Conservation (phyloP, 208 protist species). For the Phytomonas sp. region DNA sequence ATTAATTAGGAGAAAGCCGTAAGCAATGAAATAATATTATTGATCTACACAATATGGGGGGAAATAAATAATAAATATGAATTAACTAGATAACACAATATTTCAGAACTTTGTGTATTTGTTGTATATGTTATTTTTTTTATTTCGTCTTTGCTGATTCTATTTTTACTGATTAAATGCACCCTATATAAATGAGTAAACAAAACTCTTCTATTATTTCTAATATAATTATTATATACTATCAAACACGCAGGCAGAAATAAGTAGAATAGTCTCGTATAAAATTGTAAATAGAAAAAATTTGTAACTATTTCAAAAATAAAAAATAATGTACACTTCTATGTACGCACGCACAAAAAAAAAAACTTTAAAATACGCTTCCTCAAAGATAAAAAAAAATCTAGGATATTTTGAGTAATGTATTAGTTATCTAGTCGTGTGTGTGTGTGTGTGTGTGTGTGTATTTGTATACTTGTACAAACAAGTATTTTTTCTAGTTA, state of each 20-base stretch:
- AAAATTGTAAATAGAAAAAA: slow-evolving; percentile 6
- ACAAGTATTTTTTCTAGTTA: not conserved
- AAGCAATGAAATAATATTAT: not conserved
- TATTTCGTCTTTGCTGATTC: not conserved
- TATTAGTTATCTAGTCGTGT: not conserved
- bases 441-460: not conserved
- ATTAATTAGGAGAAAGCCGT: not conserved
- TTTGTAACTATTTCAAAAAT: slow-evolving; percentile 2
- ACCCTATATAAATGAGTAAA: not conserved
- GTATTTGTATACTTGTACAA: not conserved
- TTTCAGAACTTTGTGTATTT: not conserved
- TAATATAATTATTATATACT: not conserved
- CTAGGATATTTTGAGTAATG: not conserved
- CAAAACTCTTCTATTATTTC: not conserved
- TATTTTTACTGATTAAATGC: not conserved
- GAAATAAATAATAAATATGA: not conserved
- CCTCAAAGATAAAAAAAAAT: not conserved
- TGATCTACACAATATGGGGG: not conserved
- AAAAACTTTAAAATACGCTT: not conserved
- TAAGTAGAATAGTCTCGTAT: not conserved
- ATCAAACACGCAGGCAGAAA: not conserved
- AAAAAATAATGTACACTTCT: slow-evolving; percentile 2
- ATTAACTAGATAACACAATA: not conserved
- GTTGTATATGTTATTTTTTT: not conserved
- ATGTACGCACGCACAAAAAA: slow-evolving; percentile 1